These are phyloP conservation scores for Ceratopteris richardii DNA, from an alignment of 75 land plant species.

Conservation along the genomic window DNA sequence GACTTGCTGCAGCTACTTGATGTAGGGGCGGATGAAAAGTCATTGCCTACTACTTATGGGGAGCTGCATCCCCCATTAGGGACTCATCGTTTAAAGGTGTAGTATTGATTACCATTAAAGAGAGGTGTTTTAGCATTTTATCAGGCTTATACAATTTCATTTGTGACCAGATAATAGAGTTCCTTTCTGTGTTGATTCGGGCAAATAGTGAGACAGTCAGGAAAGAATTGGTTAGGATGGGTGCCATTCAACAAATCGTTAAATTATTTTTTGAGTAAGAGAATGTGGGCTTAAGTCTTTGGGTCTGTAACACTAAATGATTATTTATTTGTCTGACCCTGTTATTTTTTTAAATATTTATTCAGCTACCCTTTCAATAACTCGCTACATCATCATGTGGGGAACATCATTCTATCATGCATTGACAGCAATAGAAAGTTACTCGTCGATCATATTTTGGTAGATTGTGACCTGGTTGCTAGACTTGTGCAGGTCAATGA, in stretches of 20 bases:
- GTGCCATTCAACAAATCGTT: constrained; percentile 53
- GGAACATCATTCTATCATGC: constrained; percentile 63
- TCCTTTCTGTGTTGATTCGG: constrained; percentile 73
- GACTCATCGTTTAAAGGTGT: constrained; percentile 89
- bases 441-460: constrained; percentile 65
- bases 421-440: constrained; percentile 57
- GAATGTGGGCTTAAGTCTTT: not conserved
- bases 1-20: constrained; percentile 67
- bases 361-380: constrained; percentile 93
- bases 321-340: no score
- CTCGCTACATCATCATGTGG: constrained; percentile 86
- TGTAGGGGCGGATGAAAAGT: constrained; percentile 43
- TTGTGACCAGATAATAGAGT: constrained; percentile 80
- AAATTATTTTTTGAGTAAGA: constrained; percentile 92
- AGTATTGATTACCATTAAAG: not conserved
- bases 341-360: no score
- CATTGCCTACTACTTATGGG: constrained; percentile 84
- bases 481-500: constrained; percentile 79
- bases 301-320: not conserved
- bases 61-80: constrained; percentile 88
- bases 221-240: constrained; percentile 61
- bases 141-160: not conserved
- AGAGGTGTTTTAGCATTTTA: not conserved
- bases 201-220: constrained; percentile 80
- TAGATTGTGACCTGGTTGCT: constrained; percentile 66